These are phyloP conservation scores for Amphichorda felina DNA, from an alignment of 2,329 filamentous ascomycete genomes.

Conservation along the genomic window DNA sequence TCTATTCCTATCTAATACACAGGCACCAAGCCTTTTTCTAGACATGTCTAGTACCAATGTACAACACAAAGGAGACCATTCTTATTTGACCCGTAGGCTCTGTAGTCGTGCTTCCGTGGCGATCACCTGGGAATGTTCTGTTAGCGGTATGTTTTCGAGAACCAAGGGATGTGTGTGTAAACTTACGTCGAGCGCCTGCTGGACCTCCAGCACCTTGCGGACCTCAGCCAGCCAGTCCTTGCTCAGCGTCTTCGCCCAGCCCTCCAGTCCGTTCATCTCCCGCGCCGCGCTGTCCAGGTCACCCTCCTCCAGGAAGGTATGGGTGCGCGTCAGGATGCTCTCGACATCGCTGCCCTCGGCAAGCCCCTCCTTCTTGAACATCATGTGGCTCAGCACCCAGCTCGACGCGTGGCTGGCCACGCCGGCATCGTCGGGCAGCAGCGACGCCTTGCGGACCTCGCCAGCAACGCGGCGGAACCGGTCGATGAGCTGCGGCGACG, in stretches of 20 bases:
- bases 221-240: conserved; percentile 90
- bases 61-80: conserved; percentile 3
- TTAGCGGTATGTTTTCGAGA: conserved; percentile 14
- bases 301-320: conserved; percentile 85
- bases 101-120: conserved; percentile 81
- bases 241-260: conserved; percentile 92
- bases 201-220: conserved; percentile 84
- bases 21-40: neutral
- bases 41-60: conserved; percentile 5
- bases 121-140: conserved; percentile 52
- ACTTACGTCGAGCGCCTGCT: conserved; percentile 90
- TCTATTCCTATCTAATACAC: conserved; percentile 17
- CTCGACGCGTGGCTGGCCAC: conserved; percentile 90
- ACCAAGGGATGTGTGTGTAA: conserved; percentile 3
- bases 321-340: conserved; percentile 80
- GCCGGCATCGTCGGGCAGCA: conserved; percentile 87
- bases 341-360: conserved; percentile 84
- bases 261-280: conserved; percentile 86
- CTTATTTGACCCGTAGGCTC: conserved; percentile 71
- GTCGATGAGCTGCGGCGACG: conserved; percentile 77
- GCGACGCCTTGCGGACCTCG: conserved; percentile 87
- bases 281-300: conserved; percentile 82
- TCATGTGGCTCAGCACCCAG: conserved; percentile 79
- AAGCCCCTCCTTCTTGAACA: conserved; percentile 89
- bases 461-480: conserved; percentile 85